Evolutionary conservation across 495 filamentous ascomycete genomes (phyloP).

Genomic region (Aspergillus nanangensis): DNA sequence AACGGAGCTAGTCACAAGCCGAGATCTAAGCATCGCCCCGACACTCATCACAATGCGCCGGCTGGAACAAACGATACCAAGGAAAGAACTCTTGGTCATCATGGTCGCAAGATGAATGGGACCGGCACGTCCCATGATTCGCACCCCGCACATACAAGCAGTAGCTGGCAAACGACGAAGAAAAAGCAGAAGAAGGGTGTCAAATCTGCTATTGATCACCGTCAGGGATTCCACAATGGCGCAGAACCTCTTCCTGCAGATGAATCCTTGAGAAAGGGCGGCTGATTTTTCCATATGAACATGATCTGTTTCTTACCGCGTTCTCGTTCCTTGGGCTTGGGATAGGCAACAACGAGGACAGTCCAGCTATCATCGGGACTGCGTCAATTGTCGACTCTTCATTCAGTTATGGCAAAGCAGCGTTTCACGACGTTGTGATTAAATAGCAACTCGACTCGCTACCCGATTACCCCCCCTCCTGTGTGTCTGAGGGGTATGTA

Average conservation of each 20-base stretch:
- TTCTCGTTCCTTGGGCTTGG: not conserved
- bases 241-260: slow-evolving; percentile 44
- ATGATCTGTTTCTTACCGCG: not conserved
- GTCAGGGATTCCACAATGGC: slow-evolving; percentile 19
- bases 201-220: slow-evolving; percentile 29
- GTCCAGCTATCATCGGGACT: too few species aligned
- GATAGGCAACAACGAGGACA: too few species aligned
- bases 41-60: slow-evolving; percentile 19
- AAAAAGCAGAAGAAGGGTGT: slow-evolving; percentile 43
- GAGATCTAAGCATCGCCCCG: slow-evolving; percentile 31
- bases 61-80: slow-evolving; percentile 21
- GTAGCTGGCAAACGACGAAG: slow-evolving; percentile 47
- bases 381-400: too few species aligned
- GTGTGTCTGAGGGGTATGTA: too few species aligned
- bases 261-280: slow-evolving; percentile 47
- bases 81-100: slow-evolving; percentile 25
- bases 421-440: too few species aligned
- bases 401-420: too few species aligned
- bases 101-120: slow-evolving; percentile 32
- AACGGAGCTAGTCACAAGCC: slow-evolving; percentile 24
- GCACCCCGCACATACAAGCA: slow-evolving; percentile 19
- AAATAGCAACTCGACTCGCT: too few species aligned
- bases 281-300: slow-evolving; percentile 26
- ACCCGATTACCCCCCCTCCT: too few species aligned
- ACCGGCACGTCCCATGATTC: slow-evolving; percentile 20